Evolutionary conservation across 495 filamentous ascomycete species (phyloP).

Genomic region (Lentithecium fluviatile): DNA sequence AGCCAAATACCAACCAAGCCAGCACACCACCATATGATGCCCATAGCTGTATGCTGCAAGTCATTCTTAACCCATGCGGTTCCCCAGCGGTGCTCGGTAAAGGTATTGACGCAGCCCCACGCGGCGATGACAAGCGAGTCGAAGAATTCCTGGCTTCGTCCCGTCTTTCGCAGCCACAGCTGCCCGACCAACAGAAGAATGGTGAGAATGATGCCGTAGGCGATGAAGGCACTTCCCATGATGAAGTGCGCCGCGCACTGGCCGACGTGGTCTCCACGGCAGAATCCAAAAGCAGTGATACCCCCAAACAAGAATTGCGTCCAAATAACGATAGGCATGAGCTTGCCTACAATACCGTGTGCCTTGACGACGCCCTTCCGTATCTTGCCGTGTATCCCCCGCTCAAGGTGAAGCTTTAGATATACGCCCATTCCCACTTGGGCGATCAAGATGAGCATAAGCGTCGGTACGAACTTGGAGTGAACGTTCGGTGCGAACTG

Average conservation of each 20-base stretch:
- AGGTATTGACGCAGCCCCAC: slow-evolving; percentile 97
- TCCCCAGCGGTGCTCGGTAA: slow-evolving; percentile 97
- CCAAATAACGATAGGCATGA: slow-evolving; percentile 84
- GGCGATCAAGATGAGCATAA: slow-evolving; percentile 73
- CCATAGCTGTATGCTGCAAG: slow-evolving; percentile 96
- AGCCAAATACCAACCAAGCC: slow-evolving; percentile 92
- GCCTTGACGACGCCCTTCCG: slow-evolving; percentile 66
- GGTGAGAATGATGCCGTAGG: slow-evolving; percentile 83
- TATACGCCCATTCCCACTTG: slow-evolving; percentile 85
- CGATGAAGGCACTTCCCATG: slow-evolving; percentile 97
- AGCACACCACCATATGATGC: slow-evolving; percentile 94
- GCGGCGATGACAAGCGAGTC: slow-evolving; percentile 85
- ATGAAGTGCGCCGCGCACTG: slow-evolving; percentile 98
- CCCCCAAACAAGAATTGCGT: slow-evolving; percentile 96
- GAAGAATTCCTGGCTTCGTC: slow-evolving; percentile 94
- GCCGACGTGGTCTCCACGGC: slow-evolving; percentile 82
- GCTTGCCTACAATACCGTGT: slow-evolving; percentile 82
- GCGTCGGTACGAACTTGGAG: slow-evolving; percentile 69
- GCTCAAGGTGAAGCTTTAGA: slow-evolving; percentile 82
- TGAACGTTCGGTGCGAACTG: slow-evolving; percentile 85
- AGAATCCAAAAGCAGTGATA: slow-evolving; percentile 92
- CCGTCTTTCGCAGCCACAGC: slow-evolving; percentile 77
- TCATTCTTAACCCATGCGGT: slow-evolving; percentile 88
- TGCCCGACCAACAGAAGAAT: slow-evolving; percentile 87
- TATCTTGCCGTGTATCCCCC: slow-evolving; percentile 75